These are phyloP conservation scores for Kwoniella bestiolae DNA, from an alignment of 768 basidiomycete genomes.

Conservation along the genomic window DNA sequence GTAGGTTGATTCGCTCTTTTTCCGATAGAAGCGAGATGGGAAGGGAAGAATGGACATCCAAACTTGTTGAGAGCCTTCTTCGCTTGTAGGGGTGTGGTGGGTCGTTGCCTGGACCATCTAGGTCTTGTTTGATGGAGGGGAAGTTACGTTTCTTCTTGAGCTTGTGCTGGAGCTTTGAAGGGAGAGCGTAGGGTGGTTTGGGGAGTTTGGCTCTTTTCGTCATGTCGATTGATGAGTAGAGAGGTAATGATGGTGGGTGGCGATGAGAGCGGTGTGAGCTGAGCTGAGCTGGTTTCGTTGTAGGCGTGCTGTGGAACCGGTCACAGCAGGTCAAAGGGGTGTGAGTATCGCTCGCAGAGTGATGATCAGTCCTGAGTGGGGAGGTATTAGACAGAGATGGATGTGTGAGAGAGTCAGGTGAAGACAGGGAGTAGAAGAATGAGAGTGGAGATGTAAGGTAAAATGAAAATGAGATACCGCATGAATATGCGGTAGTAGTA, in stretches of 20 bases:
- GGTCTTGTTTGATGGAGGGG: too few species aligned
- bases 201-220: background rate
- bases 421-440: background rate
- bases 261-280: background rate
- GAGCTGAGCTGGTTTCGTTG: background rate
- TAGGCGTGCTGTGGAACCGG: too few species aligned
- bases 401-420: too few species aligned
- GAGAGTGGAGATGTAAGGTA: too few species aligned
- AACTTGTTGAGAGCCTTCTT: background rate
- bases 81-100: background rate
- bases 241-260: background rate
- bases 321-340: too few species aligned
- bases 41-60: background rate
- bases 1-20: background rate
- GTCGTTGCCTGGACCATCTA: background rate
- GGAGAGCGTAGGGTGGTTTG: background rate
- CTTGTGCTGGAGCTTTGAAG: background rate
- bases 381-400: too few species aligned
- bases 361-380: too few species aligned
- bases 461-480: too few species aligned
- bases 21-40: too few species aligned
- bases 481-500: background rate
- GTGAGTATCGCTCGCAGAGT: too few species aligned
- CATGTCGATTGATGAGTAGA: background rate
- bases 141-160: background rate